Conservation (phyloP, 306 rosid genomes). For the Clitoria ternatea region DNA sequence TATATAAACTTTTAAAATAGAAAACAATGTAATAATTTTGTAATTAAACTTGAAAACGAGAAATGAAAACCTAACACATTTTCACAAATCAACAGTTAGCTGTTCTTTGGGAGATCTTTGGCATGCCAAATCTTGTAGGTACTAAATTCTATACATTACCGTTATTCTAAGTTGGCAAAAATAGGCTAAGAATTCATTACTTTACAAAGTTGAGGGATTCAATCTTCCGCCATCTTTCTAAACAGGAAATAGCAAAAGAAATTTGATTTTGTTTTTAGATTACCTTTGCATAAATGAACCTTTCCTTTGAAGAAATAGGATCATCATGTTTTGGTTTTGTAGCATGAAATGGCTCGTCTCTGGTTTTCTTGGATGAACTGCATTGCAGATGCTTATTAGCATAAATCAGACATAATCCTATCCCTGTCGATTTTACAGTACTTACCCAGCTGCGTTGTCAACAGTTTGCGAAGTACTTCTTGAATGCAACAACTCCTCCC, state of each 20-base stretch:
- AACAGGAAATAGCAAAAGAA: conserved; percentile 10
- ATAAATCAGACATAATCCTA: conserved; percentile 11
- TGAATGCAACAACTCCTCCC: conserved; percentile 69
- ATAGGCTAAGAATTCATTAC: conserved; percentile 7
- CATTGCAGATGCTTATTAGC: conserved; percentile 30
- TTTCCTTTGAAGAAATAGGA: conserved; percentile 61
- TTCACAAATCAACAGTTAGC: no score
- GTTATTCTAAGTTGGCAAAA: background rate
- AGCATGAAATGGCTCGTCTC: conserved; percentile 26
- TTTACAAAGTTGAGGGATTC: conserved; percentile 5
- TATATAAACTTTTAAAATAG: no score
- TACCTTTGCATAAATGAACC: conserved; percentile 75
- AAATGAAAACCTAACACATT: no score
- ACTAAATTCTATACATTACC: background rate
- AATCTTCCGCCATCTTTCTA: background rate
- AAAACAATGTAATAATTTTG: no score
- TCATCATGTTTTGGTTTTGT: conserved; percentile 62
- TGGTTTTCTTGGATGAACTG: conserved; percentile 46
- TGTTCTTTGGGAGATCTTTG: background rate
- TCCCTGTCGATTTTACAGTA: conserved; percentile 16
- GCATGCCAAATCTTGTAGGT: background rate
- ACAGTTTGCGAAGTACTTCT: conserved; percentile 32
- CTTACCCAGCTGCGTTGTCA: conserved; percentile 44
- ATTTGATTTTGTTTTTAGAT: background rate
- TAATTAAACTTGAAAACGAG: no score